Base-by-base conservation (phyloP, 495 filamentous ascomycete species). In the Saxophila tyrrhenica region DNA sequence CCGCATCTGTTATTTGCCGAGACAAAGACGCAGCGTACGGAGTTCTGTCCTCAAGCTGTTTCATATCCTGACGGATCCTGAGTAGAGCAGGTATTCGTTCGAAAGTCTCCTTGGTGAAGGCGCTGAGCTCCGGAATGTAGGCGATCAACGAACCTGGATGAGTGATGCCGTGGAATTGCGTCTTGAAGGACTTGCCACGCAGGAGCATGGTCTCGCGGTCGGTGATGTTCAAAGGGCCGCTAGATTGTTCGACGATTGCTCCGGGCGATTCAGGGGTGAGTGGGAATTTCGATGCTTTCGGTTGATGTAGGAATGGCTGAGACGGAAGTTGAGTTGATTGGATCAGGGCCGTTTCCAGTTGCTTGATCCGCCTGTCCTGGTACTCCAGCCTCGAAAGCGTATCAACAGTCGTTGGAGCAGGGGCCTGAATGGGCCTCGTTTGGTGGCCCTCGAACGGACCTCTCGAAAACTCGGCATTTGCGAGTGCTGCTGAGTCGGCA, bases 131-230 rank as follows among this genome's bases (percentile, higher is more conserved):
- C 17, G 60, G 60, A n/a, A 63, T 56, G 23, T 51, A 52, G 32
- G 39, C 54, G 19, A 61, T 48, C 19, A 50, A 20, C 9, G 54
- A 50, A 3, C 32, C 35, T 7, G 58, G 41, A 29, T 56, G 43
- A 7, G 58, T 57, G 20, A 39, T 42, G 35, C 58, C 58, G 24
- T 61, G 38, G 39, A 61, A 61, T 21, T 57, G 58, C 13, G 58
- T 61, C 46, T 61, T 63, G 58, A 61, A 63, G 10, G 52, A 50
- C 24, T 53, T 56, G 2, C 58, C 61, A 23, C 58, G 49, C 29
- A 58, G 44, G 7, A 54, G 25, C 51, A 52, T 55, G 13, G 44
- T 56, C 35, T 54, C 57, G n/a, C 51, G 58, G 20, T 55, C 52
- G 23, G 21, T 53, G 15, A 48, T 38, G 19, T 48, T 55, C 17